phyloP scores from a whole-genome alignment of 129 eudicot species.

The Lactuca sativa region DNA sequence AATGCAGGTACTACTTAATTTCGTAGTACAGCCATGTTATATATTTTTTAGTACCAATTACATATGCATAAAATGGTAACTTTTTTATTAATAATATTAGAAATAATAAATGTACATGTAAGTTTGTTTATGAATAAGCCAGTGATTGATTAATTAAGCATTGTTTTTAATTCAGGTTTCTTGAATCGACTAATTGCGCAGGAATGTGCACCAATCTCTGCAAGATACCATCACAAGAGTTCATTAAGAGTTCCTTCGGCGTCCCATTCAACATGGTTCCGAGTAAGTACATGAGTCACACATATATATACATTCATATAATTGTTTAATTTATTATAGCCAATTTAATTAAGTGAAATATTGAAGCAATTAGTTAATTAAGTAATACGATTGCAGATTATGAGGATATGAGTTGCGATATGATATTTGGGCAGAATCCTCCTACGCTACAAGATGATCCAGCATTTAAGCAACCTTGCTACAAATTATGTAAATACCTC shows the following conservation, averaged over 20 bases:
- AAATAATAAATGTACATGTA: too few relatives aligned
- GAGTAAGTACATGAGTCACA: constrained; percentile 47
- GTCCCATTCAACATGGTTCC: constrained; percentile 90
- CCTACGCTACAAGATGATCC: constrained; percentile 59
- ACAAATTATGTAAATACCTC: constrained; percentile 61
- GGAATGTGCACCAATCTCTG: constrained; percentile 98
- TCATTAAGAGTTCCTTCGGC: constrained; percentile 76
- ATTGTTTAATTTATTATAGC: background rate
- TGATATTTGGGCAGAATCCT: constrained; percentile 82
- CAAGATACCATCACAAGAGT: constrained; percentile 86
- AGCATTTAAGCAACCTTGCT: constrained; percentile 74
- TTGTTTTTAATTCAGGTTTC: constrained; percentile 45
- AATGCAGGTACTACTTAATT: constrained; percentile 73
- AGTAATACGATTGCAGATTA: constrained; percentile 48
- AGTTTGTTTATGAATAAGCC: background rate
- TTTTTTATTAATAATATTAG: too few relatives aligned
- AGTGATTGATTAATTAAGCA: background rate
- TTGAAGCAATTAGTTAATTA: too few relatives aligned
- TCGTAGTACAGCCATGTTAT: background rate
- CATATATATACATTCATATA: background rate
- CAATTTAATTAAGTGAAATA: background rate
- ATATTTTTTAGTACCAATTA: too few relatives aligned
- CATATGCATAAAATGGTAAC: too few relatives aligned
- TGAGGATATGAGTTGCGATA: constrained; percentile 96
- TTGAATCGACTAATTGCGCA: constrained; percentile 79